Evolutionary conservation across 2,329 filamentous ascomycete species (phyloP).

Genomic region (Ophiosphaerella herpotricha): DNA sequence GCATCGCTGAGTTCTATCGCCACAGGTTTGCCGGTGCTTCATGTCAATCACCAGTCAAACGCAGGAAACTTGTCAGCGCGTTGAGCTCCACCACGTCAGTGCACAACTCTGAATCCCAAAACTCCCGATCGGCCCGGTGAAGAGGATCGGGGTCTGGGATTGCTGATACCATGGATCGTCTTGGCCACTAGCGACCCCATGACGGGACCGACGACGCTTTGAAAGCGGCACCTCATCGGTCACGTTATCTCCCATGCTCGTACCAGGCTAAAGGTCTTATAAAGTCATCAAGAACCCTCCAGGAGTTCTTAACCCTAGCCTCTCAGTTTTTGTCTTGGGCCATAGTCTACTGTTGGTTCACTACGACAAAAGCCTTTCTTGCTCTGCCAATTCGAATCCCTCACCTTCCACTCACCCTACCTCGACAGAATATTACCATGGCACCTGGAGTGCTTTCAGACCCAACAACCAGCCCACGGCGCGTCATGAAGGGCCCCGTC

Average conservation of each 20-base stretch:
- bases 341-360: too few relatives aligned
- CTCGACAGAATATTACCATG: neutral
- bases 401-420: too few relatives aligned
- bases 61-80: neutral
- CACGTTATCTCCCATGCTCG: conserved; percentile 3
- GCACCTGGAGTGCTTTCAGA: conserved; percentile 2
- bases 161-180: neutral
- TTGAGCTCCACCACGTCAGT: neutral
- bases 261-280: conserved; percentile 13
- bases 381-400: too few relatives aligned
- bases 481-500: too few relatives aligned
- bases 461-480: neutral
- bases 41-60: neutral
- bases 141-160: neutral
- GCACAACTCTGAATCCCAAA: neutral
- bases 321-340: neutral
- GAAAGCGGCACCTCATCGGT: neutral
- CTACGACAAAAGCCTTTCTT: too few relatives aligned
- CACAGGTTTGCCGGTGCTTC: neutral
- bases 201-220: neutral
- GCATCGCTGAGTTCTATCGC: neutral
- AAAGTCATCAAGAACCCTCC: conserved; percentile 7
- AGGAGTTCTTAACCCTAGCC: neutral
- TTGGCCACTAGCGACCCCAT: conserved; percentile 1
- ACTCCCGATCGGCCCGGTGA: neutral